phyloP scores from a whole-genome alignment of 108 stramenopile species.

The Epipyxis sp. region DNA sequence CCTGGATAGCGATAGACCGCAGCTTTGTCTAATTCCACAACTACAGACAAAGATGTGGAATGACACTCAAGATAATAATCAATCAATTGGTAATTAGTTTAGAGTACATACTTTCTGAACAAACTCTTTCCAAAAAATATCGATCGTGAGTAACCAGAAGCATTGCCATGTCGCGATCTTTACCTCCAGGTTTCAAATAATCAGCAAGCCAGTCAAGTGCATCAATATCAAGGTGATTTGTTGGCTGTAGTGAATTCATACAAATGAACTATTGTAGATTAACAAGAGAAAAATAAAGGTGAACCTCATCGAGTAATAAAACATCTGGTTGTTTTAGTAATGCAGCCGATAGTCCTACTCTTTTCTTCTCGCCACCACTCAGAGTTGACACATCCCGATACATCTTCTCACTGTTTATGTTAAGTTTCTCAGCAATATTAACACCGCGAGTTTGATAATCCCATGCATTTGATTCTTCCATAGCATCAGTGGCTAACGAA shows the following conservation, averaged over 20 bases:
- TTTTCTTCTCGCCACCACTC: background rate
- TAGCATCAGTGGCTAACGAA: background rate
- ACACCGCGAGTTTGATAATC: background rate
- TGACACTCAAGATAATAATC: no score
- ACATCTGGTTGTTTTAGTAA: background rate
- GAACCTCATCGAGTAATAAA: background rate
- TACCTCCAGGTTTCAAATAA: constrained; percentile 33
- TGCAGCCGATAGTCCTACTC: background rate
- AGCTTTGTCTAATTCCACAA: constrained; percentile 48
- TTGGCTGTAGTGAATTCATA: constrained; percentile 30
- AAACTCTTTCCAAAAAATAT: constrained; percentile 50
- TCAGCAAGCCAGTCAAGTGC: constrained; percentile 52
- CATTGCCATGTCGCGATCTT: constrained; percentile 27
- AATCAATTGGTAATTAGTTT: no score
- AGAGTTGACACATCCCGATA: background rate
- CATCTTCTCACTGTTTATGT: background rate
- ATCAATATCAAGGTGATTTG: constrained; percentile 51
- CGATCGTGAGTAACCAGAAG: constrained; percentile 53
- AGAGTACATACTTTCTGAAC: constrained; percentile 37
- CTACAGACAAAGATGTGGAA: background rate
- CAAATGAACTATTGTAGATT: background rate
- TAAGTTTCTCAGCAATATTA: background rate
- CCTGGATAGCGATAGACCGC: constrained; percentile 47
- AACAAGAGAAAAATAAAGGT: background rate
- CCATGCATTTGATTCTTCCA: background rate